These are phyloP conservation scores for Phialophora chinensis DNA, from an alignment of 2,329 filamentous ascomycete genomes.

Conservation along the genomic window DNA sequence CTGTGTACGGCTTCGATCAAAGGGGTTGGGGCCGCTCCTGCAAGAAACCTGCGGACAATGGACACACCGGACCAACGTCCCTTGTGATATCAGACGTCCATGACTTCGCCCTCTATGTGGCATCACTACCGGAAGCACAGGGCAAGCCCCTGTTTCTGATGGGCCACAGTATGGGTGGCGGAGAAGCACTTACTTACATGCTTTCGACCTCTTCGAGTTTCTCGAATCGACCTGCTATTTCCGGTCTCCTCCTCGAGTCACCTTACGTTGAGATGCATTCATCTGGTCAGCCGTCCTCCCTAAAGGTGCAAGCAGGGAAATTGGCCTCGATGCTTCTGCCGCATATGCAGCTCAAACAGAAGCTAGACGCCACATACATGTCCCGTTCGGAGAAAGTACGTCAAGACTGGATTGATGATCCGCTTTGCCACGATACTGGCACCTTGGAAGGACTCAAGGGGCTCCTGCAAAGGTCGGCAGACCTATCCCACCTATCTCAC, in stretches of 20 bases:
- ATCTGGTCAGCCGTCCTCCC: conserved; percentile 64
- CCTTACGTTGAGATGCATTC: conserved; percentile 78
- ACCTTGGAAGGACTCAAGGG: conserved; percentile 81
- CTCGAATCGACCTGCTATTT: conserved; percentile 63
- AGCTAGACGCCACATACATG: conserved; percentile 68
- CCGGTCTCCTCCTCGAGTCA: conserved; percentile 76
- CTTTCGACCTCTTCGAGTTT: conserved; percentile 45
- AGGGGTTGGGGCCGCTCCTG: conserved; percentile 84
- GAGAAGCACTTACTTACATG: conserved; percentile 70
- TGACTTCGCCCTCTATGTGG: conserved; percentile 68
- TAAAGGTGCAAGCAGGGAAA: conserved; percentile 70
- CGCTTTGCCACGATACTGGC: conserved; percentile 79
- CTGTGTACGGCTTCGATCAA: conserved; percentile 81
- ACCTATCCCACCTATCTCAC: conserved; percentile 61
- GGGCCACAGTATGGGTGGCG: conserved; percentile 92
- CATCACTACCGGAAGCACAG: conserved; percentile 47
- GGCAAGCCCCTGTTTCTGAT: conserved; percentile 75
- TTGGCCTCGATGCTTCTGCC: conserved; percentile 73
- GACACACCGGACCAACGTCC: conserved; percentile 74
- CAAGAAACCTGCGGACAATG: conserved; percentile 57
- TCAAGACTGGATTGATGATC: conserved; percentile 67
- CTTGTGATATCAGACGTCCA: conserved; percentile 79
- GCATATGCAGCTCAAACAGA: conserved; percentile 68
- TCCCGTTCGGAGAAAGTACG: conserved; percentile 70
- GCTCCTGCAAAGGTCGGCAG: conserved; percentile 74